Percentiles rank a stretch among this genome's conserved stretches.
phyloP scores from a whole-genome alignment of 768 basidiomycete species.

The Panaeolus papilionaceus region DNA sequence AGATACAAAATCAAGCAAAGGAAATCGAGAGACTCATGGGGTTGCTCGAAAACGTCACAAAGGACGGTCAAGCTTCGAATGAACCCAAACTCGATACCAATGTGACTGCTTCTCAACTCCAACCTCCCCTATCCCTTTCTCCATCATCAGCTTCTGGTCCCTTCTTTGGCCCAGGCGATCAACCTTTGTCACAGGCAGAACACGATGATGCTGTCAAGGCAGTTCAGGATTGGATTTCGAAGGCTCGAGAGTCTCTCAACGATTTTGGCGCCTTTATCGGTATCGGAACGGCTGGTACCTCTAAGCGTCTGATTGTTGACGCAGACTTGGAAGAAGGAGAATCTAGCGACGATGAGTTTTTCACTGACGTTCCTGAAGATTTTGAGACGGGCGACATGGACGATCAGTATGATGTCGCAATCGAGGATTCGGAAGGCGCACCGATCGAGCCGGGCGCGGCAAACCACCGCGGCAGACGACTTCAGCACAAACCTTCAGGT shows the following conservation, averaged over 20 bases:
- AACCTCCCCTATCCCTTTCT: conserved; percentile 44
- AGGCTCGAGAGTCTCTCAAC: conserved; percentile 70
- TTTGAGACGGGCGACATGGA: conserved; percentile 38
- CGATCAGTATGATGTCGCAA: conserved; percentile 46
- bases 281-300: conserved; percentile 60
- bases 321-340: conserved; percentile 50
- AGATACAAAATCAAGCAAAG: conserved; percentile 77
- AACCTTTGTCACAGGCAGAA: conserved; percentile 25
- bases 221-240: conserved; percentile 79
- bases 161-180: conserved; percentile 34
- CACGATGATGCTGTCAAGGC: conserved; percentile 55
- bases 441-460: conserved; percentile 28
- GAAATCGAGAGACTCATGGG: conserved; percentile 77
- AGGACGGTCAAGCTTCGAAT: conserved; percentile 22
- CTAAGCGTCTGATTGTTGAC: conserved; percentile 55
- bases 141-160: conserved; percentile 38
- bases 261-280: conserved; percentile 74
- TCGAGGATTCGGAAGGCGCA: conserved; percentile 50
- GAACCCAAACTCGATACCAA: conserved; percentile 30
- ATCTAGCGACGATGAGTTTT: conserved; percentile 46
- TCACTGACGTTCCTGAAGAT: conserved; percentile 38
- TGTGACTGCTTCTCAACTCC: conserved; percentile 35
- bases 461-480: conserved; percentile 23
- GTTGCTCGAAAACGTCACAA: conserved; percentile 55
- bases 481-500: conserved; percentile 42